Base-by-base conservation (phyloP, 805 yeast species). In the Teunomyces cretensis region DNA sequence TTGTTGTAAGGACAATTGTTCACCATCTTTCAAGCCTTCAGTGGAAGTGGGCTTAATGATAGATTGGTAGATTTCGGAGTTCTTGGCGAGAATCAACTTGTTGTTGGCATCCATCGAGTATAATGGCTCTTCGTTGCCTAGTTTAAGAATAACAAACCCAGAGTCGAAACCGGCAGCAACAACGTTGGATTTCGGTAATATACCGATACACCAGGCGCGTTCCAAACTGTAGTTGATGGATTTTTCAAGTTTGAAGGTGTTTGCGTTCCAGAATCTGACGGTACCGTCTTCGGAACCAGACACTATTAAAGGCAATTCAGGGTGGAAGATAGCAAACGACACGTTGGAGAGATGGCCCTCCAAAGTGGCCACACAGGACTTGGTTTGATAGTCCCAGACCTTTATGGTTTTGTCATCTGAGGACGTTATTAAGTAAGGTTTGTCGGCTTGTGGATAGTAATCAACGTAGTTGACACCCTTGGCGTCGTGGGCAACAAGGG, bases 281-380 rank as follows among this genome's bases (percentile, higher is more conserved):
- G 97, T 85, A 43, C 96, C 89, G 70, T 94, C 99, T 70, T 94
- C 99, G 42, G 97, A 86, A 53, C 99, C 99, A 3, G 97, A 89
- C 39, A 94, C 79, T 52, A 94, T 91, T 53, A 92, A 72, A 16
- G 99, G 99, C 60, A 94, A 76, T 60, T 92, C 96, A n/a, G 97
- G 96, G 66, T 94, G 99, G 84, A 91, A 94, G 30, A 91, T 81
- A 6, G 99, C 99, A 72, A 90, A 94, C 22, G 97, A 89, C 35
- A 94, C 99, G 64, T 94, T 94, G 37, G 95, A 80, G 54, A 89
- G 75, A 63, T 94, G 99, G 30, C 97, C 99, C 62, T 86, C 95
- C 56, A 94, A 75, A 22, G 96, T 86, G 9, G 98, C 97, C 40
- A 94, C 96, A 62, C 94, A 85, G 6, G 96, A 82, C 72, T 94